phyloP scores from a whole-genome alignment of 345 rosid species.

The Euphorbia pulcherrima region DNA sequence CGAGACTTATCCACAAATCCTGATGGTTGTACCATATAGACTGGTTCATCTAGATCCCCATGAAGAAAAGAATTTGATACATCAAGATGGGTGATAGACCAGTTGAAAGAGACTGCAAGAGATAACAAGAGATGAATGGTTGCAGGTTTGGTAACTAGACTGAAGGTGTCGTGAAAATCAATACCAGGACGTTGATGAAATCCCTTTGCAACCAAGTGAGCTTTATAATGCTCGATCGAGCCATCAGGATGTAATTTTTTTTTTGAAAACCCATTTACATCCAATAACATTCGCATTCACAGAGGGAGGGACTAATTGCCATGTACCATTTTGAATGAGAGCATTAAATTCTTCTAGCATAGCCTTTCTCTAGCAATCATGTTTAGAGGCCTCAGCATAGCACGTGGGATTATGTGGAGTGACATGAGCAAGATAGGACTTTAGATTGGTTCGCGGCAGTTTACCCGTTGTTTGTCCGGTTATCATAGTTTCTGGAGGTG shows the following conservation, averaged over 20 bases:
- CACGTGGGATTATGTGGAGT: too few relatives aligned
- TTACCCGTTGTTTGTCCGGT: too few relatives aligned
- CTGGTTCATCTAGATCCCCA: not conserved
- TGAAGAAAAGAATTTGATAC: not conserved
- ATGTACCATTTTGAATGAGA: not conserved
- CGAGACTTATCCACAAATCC: too few relatives aligned
- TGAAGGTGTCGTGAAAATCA: not conserved
- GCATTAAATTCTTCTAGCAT: not conserved
- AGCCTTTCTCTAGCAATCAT: too few relatives aligned
- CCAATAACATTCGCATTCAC: not conserved
- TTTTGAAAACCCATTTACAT: not conserved
- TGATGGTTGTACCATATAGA: not conserved
- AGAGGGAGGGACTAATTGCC: not conserved
- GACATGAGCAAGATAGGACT: too few relatives aligned
- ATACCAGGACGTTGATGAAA: not conserved
- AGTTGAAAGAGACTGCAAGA: not conserved
- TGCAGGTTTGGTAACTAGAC: not conserved
- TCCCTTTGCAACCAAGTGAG: not conserved
- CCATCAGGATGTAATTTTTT: not conserved
- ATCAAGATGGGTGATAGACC: not conserved
- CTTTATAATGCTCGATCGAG: not conserved
- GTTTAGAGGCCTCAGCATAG: too few relatives aligned
- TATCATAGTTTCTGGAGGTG: too few relatives aligned
- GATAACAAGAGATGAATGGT: not conserved
- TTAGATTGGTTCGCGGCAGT: too few relatives aligned